Conservation (phyloP, 345 rosid genomes). For the Iberis pinnata region DNA sequence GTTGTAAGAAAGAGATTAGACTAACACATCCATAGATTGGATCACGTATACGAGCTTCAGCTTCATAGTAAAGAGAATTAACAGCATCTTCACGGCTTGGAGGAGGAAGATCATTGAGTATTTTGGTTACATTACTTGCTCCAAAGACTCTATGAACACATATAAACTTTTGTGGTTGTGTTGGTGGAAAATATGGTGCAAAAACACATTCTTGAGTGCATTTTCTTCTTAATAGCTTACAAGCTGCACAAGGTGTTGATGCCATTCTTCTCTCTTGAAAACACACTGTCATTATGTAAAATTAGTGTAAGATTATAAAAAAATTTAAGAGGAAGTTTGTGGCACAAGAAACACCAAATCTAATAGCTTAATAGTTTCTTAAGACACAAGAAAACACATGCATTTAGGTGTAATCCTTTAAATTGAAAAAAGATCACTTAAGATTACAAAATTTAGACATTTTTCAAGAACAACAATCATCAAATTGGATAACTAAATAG, state of each 20-base stretch:
- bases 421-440: too few species aligned
- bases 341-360: neutral
- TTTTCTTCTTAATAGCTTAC: slow-evolving; percentile 62
- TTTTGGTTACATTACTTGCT: slow-evolving; percentile 68
- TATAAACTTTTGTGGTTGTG: slow-evolving; percentile 56
- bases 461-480: too few species aligned
- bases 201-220: slow-evolving; percentile 78
- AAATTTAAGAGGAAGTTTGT: neutral
- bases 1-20: slow-evolving; percentile 56
- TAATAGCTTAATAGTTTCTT: neutral
- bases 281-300: neutral
- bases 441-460: too few species aligned
- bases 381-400: slow-evolving; percentile 5
- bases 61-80: slow-evolving; percentile 67
- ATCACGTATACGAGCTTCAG: slow-evolving; percentile 74
- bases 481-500: too few species aligned
- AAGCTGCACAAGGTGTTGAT: slow-evolving; percentile 80
- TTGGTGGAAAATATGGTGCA: slow-evolving; percentile 80
- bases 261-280: slow-evolving; percentile 35
- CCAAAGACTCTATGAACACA: slow-evolving; percentile 60
- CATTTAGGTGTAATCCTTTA: too few species aligned
- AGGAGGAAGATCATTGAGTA: slow-evolving; percentile 52
- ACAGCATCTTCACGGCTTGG: slow-evolving; percentile 64
- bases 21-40: slow-evolving; percentile 89
- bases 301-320: neutral